A percentile compares a stretch with the other conserved stretches of the same genome.
Evolutionary conservation across 495 filamentous ascomycete genomes (phyloP).

Genomic region (Xylaria curta): DNA sequence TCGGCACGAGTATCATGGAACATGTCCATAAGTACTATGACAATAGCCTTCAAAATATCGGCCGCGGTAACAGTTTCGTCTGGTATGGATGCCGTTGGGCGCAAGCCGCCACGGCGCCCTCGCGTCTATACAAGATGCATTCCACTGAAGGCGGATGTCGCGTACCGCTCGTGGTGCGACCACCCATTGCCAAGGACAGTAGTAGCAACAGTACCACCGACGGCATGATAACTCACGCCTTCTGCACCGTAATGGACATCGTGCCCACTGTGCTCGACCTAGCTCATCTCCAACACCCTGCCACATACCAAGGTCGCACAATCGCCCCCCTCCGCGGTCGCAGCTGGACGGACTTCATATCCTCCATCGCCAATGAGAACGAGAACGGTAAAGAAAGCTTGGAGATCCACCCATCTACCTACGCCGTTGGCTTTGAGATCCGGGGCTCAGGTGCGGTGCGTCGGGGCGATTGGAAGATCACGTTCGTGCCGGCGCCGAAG

Average conservation of each 20-base stretch:
- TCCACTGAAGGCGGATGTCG: constrained; percentile 65
- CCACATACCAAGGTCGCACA: constrained; percentile 60
- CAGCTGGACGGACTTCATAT: constrained; percentile 29
- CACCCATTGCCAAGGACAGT: constrained; percentile 38
- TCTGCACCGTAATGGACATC: constrained; percentile 67
- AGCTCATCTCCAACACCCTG: constrained; percentile 63
- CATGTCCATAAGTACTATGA: constrained; percentile 64
- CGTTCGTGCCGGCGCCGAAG: constrained; percentile 32
- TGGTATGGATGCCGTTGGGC: constrained; percentile 70
- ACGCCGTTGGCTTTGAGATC: constrained; percentile 39
- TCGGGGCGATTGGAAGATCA: constrained; percentile 43
- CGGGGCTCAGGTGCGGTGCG: constrained; percentile 40
- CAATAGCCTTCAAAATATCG: constrained; percentile 64
- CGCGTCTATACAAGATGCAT: constrained; percentile 62
- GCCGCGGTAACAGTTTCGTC: constrained; percentile 62
- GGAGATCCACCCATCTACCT: constrained; percentile 52
- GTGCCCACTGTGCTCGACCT: constrained; percentile 64
- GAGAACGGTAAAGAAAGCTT: constrained; percentile 11
- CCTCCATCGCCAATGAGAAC: constrained; percentile 44
- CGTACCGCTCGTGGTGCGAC: constrained; percentile 60
- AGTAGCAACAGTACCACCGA: constrained; percentile 25
- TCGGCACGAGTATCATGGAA: constrained; percentile 49
- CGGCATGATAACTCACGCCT: constrained; percentile 57
- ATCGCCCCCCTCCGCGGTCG: constrained; percentile 63
- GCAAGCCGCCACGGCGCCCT: constrained; percentile 65